These are phyloP conservation scores for Pelargonium myrrhifolium DNA, from an alignment of 441 rosid genomes.

Conservation along the genomic window DNA sequence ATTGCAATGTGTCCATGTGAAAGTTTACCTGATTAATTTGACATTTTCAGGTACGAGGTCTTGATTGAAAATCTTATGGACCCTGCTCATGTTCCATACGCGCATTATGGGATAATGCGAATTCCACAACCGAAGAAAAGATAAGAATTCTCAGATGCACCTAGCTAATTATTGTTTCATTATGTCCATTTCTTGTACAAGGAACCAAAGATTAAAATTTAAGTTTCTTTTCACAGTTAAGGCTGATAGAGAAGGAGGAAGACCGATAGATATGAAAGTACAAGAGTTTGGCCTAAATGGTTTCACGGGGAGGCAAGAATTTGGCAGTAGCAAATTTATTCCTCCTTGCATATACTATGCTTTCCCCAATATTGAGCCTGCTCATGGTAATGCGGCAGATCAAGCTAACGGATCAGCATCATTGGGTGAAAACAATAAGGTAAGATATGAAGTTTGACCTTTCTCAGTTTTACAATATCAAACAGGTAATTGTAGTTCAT, in stretches of 20 bases:
- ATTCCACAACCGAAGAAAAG: constrained; percentile 34
- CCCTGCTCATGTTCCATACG: constrained; percentile 93
- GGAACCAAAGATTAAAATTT: constrained; percentile 9
- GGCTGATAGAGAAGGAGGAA: constrained; percentile 84
- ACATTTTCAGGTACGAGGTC: constrained; percentile 66
- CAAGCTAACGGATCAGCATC: constrained; percentile 30
- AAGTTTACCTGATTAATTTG: not conserved
- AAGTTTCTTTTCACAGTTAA: constrained; percentile 36
- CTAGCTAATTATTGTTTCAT: not conserved
- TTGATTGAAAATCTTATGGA: constrained; percentile 85
- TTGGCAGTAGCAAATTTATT: constrained; percentile 46
- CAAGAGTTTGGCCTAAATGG: constrained; percentile 44
- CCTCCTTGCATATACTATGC: constrained; percentile 69
- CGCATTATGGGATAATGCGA: constrained; percentile 72
- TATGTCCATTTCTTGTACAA: not conserved
- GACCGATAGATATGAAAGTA: constrained; percentile 50
- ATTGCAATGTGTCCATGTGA: not conserved
- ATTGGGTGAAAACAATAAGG: constrained; percentile 35
- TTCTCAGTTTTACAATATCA: not conserved
- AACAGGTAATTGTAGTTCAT: not conserved
- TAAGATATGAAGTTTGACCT: constrained; percentile 12
- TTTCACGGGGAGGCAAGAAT: constrained; percentile 48
- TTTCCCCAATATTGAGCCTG: constrained; percentile 26
- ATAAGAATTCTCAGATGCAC: constrained; percentile 1
- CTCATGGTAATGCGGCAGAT: not conserved